Conservation (phyloP, 1,139 yeast genomes). For the Kurtzmaniella quercitrusa region DNA sequence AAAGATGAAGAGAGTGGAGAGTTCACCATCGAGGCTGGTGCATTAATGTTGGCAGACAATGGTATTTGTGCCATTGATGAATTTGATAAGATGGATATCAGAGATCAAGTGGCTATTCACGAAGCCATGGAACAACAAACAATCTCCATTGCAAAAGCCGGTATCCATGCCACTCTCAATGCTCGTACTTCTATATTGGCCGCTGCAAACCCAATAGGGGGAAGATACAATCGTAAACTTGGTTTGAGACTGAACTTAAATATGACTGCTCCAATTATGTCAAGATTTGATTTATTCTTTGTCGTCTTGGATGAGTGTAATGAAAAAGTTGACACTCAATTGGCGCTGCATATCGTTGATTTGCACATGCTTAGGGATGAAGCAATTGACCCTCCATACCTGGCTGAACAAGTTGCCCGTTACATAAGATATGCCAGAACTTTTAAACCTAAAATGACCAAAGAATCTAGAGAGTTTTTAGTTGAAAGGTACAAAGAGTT, state of each 20-base stretch:
- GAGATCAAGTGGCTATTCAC: constrained; percentile 97
- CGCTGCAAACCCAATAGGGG: constrained; percentile 96
- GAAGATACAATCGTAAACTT: constrained; percentile 84
- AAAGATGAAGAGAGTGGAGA: constrained; percentile 98
- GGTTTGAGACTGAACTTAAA: constrained; percentile 84
- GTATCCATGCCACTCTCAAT: constrained; percentile 94
- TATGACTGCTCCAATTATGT: constrained; percentile 99
- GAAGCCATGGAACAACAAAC: constrained; percentile 99
- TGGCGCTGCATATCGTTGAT: constrained; percentile 90
- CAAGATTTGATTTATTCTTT: constrained; percentile 93
- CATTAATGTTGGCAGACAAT: constrained; percentile 96
- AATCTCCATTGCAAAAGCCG: constrained; percentile 96
- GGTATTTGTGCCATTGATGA: constrained; percentile 99
- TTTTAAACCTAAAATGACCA: constrained; percentile 84
- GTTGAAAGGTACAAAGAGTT: constrained; percentile 83
- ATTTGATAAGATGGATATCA: constrained; percentile 94
- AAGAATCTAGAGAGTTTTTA: constrained; percentile 73
- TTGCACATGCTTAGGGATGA: constrained; percentile 88
- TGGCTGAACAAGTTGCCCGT: constrained; percentile 83
- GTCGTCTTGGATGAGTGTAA: constrained; percentile 95
- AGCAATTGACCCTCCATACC: constrained; percentile 86
- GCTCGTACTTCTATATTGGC: constrained; percentile 96
- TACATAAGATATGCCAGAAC: constrained; percentile 92
- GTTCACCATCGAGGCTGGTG: constrained; percentile 98
- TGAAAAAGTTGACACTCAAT: constrained; percentile 81